phyloP scores from a whole-genome alignment of 192 early-diverging fungal genomes.

The Mortierella claussenii region DNA sequence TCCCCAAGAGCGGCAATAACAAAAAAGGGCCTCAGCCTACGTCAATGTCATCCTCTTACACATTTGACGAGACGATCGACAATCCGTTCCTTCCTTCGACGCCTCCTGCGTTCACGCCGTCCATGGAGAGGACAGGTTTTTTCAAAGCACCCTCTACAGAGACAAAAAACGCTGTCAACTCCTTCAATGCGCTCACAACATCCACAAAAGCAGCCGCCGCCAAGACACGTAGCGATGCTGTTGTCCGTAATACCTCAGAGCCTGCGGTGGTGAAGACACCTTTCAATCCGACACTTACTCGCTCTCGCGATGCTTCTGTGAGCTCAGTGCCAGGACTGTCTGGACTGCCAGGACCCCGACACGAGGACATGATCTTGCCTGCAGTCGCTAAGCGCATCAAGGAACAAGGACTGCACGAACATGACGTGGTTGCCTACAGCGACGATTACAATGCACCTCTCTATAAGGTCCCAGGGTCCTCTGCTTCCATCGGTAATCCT shows the following conservation, averaged over 20 bases:
- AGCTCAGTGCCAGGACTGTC: slow-evolving; percentile 2
- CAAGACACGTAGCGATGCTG: neutral
- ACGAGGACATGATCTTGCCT: slow-evolving; percentile 50
- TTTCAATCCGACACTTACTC: slow-evolving; percentile 1
- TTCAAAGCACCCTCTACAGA: slow-evolving; percentile 5
- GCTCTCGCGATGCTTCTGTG: slow-evolving; percentile 16
- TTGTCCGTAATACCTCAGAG: neutral
- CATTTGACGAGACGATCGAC: slow-evolving; percentile 29
- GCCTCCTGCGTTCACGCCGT: slow-evolving; percentile 36
- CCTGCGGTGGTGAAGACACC: slow-evolving; percentile 8
- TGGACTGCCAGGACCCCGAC: slow-evolving; percentile 19
- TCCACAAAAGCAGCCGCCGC: neutral
- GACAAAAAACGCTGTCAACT: neutral
- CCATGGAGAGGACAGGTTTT: slow-evolving; percentile 40
- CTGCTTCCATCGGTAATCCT: slow-evolving; percentile 15
- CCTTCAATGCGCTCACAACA: neutral
- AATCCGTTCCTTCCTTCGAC: slow-evolving; percentile 45
- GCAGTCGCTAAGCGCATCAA: slow-evolving; percentile 37
- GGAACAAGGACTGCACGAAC: slow-evolving; percentile 32
- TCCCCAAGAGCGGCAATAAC: slow-evolving; percentile 28
- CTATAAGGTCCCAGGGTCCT: slow-evolving; percentile 25
- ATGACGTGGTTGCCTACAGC: slow-evolving; percentile 43
- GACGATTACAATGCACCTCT: slow-evolving; percentile 48
- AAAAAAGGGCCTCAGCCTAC: slow-evolving; percentile 8
- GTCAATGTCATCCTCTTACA: slow-evolving; percentile 18